These are phyloP conservation scores for Physaria fendleri DNA, from an alignment of 345 rosid genomes.

Conservation along the genomic window DNA sequence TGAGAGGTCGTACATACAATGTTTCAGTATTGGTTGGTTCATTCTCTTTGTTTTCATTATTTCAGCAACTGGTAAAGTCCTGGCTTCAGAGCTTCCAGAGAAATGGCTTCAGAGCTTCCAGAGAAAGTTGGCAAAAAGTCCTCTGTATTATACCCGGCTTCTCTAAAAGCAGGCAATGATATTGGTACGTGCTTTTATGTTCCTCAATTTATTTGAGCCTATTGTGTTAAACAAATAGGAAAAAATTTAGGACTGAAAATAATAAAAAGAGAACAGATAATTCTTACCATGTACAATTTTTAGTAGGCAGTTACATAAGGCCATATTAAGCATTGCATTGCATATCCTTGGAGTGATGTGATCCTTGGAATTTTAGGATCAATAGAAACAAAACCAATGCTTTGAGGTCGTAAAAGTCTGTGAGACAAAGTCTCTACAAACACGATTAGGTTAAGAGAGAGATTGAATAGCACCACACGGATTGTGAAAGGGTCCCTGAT, in stretches of 20 bases:
- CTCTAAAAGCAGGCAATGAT: slow-evolving; percentile 80
- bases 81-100: slow-evolving; percentile 93
- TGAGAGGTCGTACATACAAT: background rate
- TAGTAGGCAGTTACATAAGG: background rate
- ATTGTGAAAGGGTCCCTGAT: no score
- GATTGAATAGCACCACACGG: no score
- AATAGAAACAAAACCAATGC: no score
- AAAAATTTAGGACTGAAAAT: background rate
- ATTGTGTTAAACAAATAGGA: background rate
- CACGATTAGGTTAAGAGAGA: no score
- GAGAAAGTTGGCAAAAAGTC: slow-evolving; percentile 45
- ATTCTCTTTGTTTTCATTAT: slow-evolving; percentile 3
- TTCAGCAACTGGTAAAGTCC: slow-evolving; percentile 85
- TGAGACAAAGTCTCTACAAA: no score
- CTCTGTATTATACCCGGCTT: slow-evolving; percentile 92
- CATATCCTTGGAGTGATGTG: background rate
- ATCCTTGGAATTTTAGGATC: no score
- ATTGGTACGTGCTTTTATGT: slow-evolving; percentile 47
- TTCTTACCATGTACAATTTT: background rate
- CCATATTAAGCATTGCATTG: background rate
- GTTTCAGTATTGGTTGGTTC: background rate
- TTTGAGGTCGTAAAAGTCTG: no score
- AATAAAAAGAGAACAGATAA: background rate
- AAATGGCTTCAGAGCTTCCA: slow-evolving; percentile 92
- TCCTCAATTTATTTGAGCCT: background rate